Evolutionary conservation across 345 rosid genomes (phyloP), one percentile per base, ranked within the genome.

Genomic region (Reutealis trisperma): DNA sequence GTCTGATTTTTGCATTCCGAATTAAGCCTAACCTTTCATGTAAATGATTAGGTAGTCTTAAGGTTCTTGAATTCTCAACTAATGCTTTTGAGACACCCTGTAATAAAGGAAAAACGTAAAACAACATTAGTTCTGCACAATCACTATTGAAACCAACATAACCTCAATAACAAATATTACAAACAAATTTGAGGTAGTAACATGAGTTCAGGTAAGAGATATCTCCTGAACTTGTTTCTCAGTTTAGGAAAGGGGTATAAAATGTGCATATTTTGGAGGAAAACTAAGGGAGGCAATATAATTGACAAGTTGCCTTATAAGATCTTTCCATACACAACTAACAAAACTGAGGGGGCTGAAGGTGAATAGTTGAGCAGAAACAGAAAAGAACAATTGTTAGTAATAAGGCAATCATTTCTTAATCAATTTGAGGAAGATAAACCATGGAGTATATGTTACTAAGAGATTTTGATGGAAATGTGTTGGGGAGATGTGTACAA

Each of bases 41-140:
- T 67, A 96, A 73, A 87, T 96, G 87, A 74, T 89, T 88, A 5
- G 99, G 99, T 81, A 96, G 82, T 86, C 97, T 89, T 75, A 93
- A 88, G 24, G 91, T 92, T 89, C 90, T 92, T 61, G 97, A 90
- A 73, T 88, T 92, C 75, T 93, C 97, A 79, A 92, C 93, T 79
- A 96, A 83, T 67, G 96, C 96, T 86, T 89, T 92, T 49, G 93
- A 86, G 80, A 96, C 94, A 77, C 99, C 99, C 99, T 96, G 86
- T 41, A 57, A 5, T n/a, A 24, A 72, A 66, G 74, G 63, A 70
- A 79, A 67, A 74, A 73, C 49, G 32, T 9, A 45, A 74, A 42
- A 34, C 19, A 70, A 41, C 32, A 73, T 75, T 76, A 76, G 61
- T 67, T 66, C 81, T 72, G 37, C 42, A 64, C 37, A 21, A 73